Conservation (phyloP, 169 alveolate genomes). For the Besnoitia besnoiti region DNA sequence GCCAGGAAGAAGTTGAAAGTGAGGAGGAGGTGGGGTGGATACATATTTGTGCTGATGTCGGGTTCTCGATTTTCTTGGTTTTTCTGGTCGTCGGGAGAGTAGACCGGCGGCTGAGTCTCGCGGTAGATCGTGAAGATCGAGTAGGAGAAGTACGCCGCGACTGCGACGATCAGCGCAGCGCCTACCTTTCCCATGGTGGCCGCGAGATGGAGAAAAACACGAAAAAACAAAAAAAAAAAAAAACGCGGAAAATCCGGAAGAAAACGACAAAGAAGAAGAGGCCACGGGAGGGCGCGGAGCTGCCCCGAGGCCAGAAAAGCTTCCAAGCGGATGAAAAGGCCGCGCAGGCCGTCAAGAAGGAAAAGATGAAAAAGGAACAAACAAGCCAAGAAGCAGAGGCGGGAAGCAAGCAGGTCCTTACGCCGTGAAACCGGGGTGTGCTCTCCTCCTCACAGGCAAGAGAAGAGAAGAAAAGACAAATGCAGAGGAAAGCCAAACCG, state of each 20-base stretch:
- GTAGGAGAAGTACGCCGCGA: not conserved
- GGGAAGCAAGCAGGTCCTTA: not conserved
- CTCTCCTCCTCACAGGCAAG: not conserved
- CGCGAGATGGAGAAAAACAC: too few relatives aligned
- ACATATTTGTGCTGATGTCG: not conserved
- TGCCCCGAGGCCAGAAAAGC: too few relatives aligned
- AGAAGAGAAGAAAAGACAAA: not conserved
- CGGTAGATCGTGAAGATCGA: not conserved
- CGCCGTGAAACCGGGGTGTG: not conserved
- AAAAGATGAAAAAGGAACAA: not conserved
- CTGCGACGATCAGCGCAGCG: conserved; percentile 1
- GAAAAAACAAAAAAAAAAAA: not conserved
- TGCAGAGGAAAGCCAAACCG: not conserved
- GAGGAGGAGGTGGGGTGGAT: not conserved
- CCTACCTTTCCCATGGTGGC: not conserved
- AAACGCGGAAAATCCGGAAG: not conserved
- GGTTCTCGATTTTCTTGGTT: not conserved
- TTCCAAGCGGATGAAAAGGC: not conserved
- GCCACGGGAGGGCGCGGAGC: not conserved
- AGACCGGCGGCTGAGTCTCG: conserved; percentile 40
- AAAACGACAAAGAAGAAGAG: not conserved
- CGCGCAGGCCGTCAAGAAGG: not conserved
- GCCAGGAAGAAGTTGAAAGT: conserved; percentile 20
- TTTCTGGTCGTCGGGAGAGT: not conserved
- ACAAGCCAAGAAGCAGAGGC: not conserved